Conservation (phyloP, 371 early-diverging fungal genomes). For the Coemansia sp. region DNA sequence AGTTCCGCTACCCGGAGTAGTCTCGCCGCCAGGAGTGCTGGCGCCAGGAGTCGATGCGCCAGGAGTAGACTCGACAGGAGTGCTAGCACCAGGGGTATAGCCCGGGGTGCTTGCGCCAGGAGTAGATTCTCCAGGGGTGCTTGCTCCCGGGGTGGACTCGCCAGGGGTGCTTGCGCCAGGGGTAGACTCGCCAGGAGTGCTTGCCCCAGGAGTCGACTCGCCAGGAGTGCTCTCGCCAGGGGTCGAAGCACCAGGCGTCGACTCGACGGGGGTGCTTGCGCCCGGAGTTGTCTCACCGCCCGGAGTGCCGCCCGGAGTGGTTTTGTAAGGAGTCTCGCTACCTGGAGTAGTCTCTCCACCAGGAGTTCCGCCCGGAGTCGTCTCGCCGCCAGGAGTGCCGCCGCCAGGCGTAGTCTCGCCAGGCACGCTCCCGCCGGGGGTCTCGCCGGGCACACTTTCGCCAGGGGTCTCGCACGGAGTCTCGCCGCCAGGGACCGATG, state of each 20-base stretch:
- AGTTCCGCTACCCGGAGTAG: not conserved
- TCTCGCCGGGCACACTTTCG: constrained; percentile 8
- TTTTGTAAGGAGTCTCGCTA: no score
- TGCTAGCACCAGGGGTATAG: not conserved
- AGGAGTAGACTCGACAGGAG: constrained; percentile 13
- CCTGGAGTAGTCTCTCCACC: constrained; percentile 7
- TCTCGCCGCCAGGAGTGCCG: constrained; percentile 7
- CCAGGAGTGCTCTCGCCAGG: constrained; percentile 3
- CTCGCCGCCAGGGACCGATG: not conserved
- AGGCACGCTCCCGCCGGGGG: constrained; percentile 9
- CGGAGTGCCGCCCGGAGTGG: not conserved
- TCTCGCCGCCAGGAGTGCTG: constrained; percentile 3
- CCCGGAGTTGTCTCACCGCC: constrained; percentile 3
- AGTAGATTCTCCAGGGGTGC: constrained; percentile 6
- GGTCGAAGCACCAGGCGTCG: constrained; percentile 7
- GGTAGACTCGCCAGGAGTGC: constrained; percentile 1
- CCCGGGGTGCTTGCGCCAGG: constrained; percentile 13
- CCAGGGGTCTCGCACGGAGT: constrained; percentile 14
- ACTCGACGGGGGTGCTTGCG: constrained; percentile 1
- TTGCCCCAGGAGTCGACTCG: not conserved
- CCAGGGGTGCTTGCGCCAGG: constrained; percentile 15
- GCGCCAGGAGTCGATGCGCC: constrained; percentile 7
- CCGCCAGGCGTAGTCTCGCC: constrained; percentile 11
- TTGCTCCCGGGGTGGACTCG: not conserved
- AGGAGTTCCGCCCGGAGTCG: not conserved